Evolutionary conservation across 1,284 basidiomycete genomes (phyloP), one percentile per base, ranked within the genome.

Genomic region (Filobasidium uniguttulatum): DNA sequence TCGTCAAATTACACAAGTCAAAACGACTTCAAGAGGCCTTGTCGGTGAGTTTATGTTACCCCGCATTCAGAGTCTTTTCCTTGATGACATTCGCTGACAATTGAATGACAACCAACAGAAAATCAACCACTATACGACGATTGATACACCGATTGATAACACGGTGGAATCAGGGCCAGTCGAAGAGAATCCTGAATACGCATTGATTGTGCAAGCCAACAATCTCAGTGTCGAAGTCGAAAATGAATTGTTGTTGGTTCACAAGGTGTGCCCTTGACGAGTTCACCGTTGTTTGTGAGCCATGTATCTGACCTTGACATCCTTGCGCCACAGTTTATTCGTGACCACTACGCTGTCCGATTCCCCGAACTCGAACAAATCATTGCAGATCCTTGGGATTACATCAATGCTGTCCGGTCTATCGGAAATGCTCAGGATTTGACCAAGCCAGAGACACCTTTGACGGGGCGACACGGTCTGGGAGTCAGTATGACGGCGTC

Each of bases 151-250:
- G 0, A 75, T 79, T 10, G 83, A 89, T 56, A 78, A 81, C 58
- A 85, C 65, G 81, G 76, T 77, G 77, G 2, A 64, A 19, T 58
- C 73, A 76, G 60, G 61, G 20, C 85, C 87, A 12, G 79, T 88
- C 0, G 88, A 91, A 66, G 77, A 91, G 56, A 91, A 93, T 64
- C 87, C 88, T 0, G 94, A 99, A 68, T 99, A 99, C 70, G 81
- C 83, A 54, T 75, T 98, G 53, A 97, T 98, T 60, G 94, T 99
- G 2, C 81, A 87, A 58, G 88, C 93, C 12, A 99, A 99, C 73
- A 99, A 98, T 70, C 74, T 97, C 53, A 90, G 90, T 1, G 94
- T 99, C 17, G 94, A 99, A 60, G 82, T 98, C 1, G 94, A 99
- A 69, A 98, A 99, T 61, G 94, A 98, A 68, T 87, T 96, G 52